Evolutionary conservation across 257 asterid genomes (phyloP).

Genomic region (Asclepias syriaca): DNA sequence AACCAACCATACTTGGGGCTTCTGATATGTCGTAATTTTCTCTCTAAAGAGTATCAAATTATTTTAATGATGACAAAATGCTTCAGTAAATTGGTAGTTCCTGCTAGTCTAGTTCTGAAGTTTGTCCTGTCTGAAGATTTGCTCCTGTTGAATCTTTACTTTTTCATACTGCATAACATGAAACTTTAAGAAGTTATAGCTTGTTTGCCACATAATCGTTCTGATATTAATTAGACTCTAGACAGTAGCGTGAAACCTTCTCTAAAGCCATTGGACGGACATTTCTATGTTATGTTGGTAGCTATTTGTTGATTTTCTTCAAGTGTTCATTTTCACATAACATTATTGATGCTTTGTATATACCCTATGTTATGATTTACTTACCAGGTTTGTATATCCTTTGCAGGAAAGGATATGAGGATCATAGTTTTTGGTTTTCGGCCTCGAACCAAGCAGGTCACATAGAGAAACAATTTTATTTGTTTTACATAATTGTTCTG

Average conservation of each 20-base stretch:
- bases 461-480: conserved; percentile 24
- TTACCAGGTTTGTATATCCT: conserved; percentile 14
- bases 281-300: not conserved
- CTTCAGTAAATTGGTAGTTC: not conserved
- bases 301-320: not conserved
- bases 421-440: conserved; percentile 88
- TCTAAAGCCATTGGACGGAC: not conserved
- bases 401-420: conserved; percentile 96
- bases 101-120: not conserved
- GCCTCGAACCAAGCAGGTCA: conserved; percentile 90
- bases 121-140: not conserved
- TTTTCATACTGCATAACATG: not conserved
- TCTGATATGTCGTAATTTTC: not conserved
- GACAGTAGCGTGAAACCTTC: not conserved
- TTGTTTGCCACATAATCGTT: not conserved
- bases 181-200: not conserved
- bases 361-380: not conserved
- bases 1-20: not conserved
- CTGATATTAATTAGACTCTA: not conserved
- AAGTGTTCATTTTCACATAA: not conserved
- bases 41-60: not conserved
- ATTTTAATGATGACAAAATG: not conserved
- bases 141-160: not conserved
- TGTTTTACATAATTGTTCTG: conserved; percentile 4
- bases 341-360: not conserved